phyloP scores from a whole-genome alignment of 345 rosid genomes.

The Geranium rotundifolium region DNA sequence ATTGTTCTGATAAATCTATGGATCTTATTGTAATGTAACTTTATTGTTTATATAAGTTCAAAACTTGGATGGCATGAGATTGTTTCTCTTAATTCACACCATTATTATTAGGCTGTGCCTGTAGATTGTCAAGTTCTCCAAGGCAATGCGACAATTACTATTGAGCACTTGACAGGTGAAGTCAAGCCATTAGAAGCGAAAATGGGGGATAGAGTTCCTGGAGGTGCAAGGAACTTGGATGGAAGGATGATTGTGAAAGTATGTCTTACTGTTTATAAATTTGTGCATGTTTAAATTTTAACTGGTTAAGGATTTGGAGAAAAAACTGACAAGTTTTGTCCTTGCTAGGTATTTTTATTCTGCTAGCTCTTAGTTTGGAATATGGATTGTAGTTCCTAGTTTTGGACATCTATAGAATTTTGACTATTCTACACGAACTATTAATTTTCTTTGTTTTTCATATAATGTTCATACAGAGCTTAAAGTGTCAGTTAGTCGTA shows the following conservation, averaged over 20 bases:
- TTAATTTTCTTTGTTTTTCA: too few relatives aligned
- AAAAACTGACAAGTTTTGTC: constrained; percentile 2
- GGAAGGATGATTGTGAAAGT: constrained; percentile 96
- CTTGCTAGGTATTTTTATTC: background rate
- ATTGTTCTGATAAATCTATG: background rate
- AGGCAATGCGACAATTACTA: constrained; percentile 87
- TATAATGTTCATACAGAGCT: too few relatives aligned
- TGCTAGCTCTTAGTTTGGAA: background rate
- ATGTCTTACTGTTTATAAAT: constrained; percentile 5
- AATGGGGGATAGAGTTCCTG: constrained; percentile 80
- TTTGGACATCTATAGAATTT: too few relatives aligned
- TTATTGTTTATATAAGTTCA: background rate
- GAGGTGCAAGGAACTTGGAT: constrained; percentile 95
- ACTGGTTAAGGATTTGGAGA: background rate
- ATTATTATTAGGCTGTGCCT: constrained; percentile 60
- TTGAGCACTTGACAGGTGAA: constrained; percentile 96
- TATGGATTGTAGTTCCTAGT: too few relatives aligned
- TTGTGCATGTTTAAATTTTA: background rate
- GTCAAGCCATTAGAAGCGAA: constrained; percentile 79
- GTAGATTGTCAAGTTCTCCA: constrained; percentile 86
- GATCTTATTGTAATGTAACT: background rate
- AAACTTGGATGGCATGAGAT: background rate
- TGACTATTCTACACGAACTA: too few relatives aligned
- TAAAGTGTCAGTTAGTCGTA: background rate
- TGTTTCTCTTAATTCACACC: constrained; percentile 3